Conservation (phyloP, 768 basidiomycete genomes). For the Mycena galericulata region DNA sequence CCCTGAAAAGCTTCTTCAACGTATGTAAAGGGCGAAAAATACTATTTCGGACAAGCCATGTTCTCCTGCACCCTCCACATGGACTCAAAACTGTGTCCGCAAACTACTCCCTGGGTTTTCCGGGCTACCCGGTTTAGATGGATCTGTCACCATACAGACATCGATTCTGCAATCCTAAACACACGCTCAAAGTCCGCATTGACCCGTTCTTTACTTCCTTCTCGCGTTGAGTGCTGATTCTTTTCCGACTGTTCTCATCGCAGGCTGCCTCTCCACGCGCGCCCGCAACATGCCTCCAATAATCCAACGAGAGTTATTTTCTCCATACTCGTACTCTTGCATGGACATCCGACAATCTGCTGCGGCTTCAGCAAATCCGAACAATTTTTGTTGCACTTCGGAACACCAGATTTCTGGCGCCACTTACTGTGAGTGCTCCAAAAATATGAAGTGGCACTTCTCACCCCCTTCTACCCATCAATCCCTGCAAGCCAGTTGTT, state of each 20-base stretch:
- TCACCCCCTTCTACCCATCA: background rate
- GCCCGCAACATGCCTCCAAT: too few species aligned
- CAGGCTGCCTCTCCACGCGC: too few species aligned
- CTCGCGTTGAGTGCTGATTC: background rate
- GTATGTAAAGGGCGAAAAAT: background rate
- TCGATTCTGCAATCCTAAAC: too few species aligned
- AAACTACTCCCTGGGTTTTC: background rate
- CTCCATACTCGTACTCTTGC: too few species aligned
- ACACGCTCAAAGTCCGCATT: background rate
- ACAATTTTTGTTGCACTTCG: conserved; percentile 1
- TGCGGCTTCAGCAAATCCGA: background rate
- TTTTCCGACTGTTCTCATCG: too few species aligned
- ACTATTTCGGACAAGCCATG: background rate
- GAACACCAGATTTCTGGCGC: background rate
- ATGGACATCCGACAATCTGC: too few species aligned
- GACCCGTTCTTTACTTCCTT: background rate
- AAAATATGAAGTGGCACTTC: background rate
- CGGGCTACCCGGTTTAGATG: background rate
- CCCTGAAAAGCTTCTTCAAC: background rate
- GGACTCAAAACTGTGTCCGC: background rate
- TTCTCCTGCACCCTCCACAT: background rate
- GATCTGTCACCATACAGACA: background rate
- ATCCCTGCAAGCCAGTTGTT: too few species aligned
- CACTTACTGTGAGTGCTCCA: background rate
- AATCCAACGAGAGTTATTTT: too few species aligned